These are phyloP conservation scores for Geranomyces variabilis DNA, from an alignment of 192 early-diverging fungal species.

Conservation along the genomic window DNA sequence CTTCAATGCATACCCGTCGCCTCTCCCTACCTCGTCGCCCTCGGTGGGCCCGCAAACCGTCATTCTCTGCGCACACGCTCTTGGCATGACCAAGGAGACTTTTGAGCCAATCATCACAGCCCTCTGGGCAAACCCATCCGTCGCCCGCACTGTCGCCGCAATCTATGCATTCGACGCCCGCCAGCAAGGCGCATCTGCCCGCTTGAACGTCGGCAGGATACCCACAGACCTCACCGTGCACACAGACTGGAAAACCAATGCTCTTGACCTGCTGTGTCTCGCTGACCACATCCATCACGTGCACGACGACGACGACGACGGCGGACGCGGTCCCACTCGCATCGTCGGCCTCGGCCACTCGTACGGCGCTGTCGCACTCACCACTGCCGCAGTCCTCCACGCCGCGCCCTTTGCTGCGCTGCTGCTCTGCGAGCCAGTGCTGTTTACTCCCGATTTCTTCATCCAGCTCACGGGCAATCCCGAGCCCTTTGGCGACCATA, in stretches of 20 bases:
- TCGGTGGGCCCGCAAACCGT: conserved; percentile 2
- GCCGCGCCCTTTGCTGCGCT: conserved; percentile 31
- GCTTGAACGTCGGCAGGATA: conserved; percentile 41
- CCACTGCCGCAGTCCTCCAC: conserved; percentile 31
- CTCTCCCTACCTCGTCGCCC: background rate
- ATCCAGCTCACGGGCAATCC: background rate
- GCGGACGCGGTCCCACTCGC: background rate
- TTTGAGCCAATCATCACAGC: conserved; percentile 56
- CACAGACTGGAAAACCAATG: conserved; percentile 55
- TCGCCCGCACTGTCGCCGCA: conserved; percentile 26
- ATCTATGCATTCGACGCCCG: conserved; percentile 58
- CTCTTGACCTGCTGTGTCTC: conserved; percentile 51
- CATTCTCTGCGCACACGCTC: conserved; percentile 61
- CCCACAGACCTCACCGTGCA: conserved; percentile 22
- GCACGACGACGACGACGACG: too few species aligned
- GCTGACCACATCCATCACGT: conserved; percentile 23
- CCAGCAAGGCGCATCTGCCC: conserved; percentile 63
- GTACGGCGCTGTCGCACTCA: conserved; percentile 42
- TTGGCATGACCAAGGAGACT: conserved; percentile 63
- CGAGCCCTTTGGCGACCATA: background rate
- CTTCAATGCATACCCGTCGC: conserved; percentile 21
- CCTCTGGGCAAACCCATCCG: conserved; percentile 15
- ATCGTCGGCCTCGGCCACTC: conserved; percentile 65
- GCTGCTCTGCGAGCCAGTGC: conserved; percentile 26
- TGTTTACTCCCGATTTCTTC: conserved; percentile 20